phyloP scores from a whole-genome alignment of 768 basidiomycete species.

The Calocybe indica region DNA sequence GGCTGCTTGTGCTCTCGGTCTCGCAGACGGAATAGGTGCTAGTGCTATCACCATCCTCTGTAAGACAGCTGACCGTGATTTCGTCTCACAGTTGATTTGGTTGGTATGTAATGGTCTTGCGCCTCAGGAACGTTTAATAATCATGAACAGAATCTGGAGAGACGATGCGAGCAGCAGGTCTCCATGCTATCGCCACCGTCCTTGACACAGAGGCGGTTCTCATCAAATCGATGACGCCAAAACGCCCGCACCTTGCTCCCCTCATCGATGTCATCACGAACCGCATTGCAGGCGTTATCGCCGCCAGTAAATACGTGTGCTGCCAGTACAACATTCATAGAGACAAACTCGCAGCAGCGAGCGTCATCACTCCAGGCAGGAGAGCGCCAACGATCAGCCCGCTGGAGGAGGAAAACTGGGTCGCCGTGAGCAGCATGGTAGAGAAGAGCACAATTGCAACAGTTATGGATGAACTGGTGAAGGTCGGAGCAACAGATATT shows the following conservation, averaged over 20 bases:
- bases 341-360: conserved; percentile 52
- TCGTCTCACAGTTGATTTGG: conserved; percentile 73
- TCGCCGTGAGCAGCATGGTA: conserved; percentile 90
- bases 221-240: conserved; percentile 69
- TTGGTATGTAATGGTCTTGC: conserved; percentile 47
- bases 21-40: conserved; percentile 95
- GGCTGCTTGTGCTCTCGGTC: conserved; percentile 92
- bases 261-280: conserved; percentile 77
- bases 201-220: conserved; percentile 84
- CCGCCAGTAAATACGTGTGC: conserved; percentile 79
- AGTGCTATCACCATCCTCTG: conserved; percentile 5
- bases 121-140: not conserved
- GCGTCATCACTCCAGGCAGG: conserved; percentile 79
- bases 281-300: conserved; percentile 89
- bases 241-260: conserved; percentile 54
- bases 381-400: conserved; percentile 84
- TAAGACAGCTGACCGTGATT: conserved; percentile 3
- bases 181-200: conserved; percentile 88
- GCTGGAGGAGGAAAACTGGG: conserved; percentile 82
- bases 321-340: conserved; percentile 91
- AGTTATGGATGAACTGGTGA: conserved; percentile 84
- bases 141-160: conserved; percentile 82
- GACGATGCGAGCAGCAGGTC: conserved; percentile 97
- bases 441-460: conserved; percentile 73
- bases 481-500: conserved; percentile 85